phyloP scores from a whole-genome alignment of 2,329 filamentous ascomycete species.

The Periconia digitata region DNA sequence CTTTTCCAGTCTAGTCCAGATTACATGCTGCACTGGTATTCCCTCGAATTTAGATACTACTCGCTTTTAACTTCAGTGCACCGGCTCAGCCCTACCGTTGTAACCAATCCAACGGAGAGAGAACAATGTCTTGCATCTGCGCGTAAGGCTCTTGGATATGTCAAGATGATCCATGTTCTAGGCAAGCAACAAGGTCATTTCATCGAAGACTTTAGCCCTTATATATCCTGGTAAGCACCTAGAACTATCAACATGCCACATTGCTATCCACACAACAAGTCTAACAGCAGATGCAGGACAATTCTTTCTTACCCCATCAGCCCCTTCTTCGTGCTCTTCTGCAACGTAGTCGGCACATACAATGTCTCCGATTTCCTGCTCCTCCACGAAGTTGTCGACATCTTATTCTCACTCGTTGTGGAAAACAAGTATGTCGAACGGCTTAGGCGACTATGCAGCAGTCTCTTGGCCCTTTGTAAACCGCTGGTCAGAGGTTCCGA shows the following conservation, averaged over 20 bases:
- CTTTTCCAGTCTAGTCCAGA: constrained; percentile 20
- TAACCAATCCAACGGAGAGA: constrained; percentile 28
- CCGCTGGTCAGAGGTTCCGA: constrained; percentile 20
- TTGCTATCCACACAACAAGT: not conserved
- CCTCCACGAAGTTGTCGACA: constrained; percentile 30
- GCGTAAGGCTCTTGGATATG: constrained; percentile 32
- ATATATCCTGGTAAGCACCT: constrained; percentile 29
- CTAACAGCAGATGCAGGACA: constrained; percentile 19
- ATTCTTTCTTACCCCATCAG: constrained; percentile 37
- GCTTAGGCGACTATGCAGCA: constrained; percentile 29
- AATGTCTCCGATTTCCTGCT: constrained; percentile 32
- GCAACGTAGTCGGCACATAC: constrained; percentile 40
- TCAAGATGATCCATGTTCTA: constrained; percentile 26
- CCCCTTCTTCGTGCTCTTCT: constrained; percentile 41
- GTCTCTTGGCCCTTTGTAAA: constrained; percentile 31
- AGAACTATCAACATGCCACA: not conserved
- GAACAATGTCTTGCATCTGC: constrained; percentile 35
- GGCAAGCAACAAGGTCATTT: constrained; percentile 28
- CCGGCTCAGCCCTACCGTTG: constrained; percentile 32
- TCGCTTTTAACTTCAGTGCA: constrained; percentile 35
- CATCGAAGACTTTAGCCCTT: constrained; percentile 33
- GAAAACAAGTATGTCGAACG: constrained; percentile 35
- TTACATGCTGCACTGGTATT: constrained; percentile 34
- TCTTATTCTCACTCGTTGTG: constrained; percentile 27
- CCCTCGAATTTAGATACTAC: constrained; percentile 37